A percentile compares a stretch with the other conserved stretches of the same genome.
Conservation (phyloP, 2,329 filamentous ascomycete species). For the Botrytis elliptica region DNA sequence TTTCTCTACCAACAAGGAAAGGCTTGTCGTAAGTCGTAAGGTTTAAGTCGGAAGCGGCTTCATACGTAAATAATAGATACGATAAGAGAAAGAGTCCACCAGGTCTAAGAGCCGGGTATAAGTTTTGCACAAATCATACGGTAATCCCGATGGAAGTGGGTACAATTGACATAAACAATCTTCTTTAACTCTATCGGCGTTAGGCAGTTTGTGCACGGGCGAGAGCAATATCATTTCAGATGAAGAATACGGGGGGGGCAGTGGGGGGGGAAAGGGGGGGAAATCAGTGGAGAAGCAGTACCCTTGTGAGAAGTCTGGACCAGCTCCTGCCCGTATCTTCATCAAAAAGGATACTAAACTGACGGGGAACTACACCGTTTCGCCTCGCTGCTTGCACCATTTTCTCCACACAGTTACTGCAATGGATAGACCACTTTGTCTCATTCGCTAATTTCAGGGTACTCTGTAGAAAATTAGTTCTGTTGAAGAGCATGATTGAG, state of each 20-base stretch:
- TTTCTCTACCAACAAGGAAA: background rate
- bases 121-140: background rate
- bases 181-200: background rate
- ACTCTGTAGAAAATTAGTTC: background rate
- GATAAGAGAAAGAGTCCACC: background rate
- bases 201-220: background rate
- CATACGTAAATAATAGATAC: no score
- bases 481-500: background rate
- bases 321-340: background rate
- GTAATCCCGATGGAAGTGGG: background rate
- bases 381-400: background rate
- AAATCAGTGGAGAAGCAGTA: background rate
- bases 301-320: constrained; percentile 1
- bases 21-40: background rate
- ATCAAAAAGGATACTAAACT: background rate
- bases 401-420: background rate
- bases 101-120: background rate
- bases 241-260: constrained; percentile 1
- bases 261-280: background rate
- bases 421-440: background rate
- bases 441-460: background rate
- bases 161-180: background rate
- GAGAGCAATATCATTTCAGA: background rate
- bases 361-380: constrained; percentile 13
- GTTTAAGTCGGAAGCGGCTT: background rate